Conservation (phyloP, 2,329 filamentous ascomycete species). For the Aureobasidium musti region DNA sequence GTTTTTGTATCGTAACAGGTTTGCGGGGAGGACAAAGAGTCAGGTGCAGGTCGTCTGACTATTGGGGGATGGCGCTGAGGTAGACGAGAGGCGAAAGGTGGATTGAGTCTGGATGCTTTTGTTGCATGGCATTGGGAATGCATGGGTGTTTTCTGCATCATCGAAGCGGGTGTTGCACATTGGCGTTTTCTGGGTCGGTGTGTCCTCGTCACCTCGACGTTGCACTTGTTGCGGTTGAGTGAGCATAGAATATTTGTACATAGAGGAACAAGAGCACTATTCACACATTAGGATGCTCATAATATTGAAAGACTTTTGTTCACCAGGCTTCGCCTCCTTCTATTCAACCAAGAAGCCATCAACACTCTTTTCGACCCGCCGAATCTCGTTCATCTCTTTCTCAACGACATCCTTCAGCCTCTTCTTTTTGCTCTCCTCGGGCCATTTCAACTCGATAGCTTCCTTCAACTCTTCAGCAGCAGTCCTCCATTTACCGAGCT, state of each 20-base stretch:
- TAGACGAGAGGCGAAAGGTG: not conserved
- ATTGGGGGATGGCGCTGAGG: no score
- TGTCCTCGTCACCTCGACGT: no score
- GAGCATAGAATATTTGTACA: no score
- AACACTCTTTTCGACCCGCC: not conserved
- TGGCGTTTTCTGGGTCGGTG: no score
- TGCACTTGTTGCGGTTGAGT: no score
- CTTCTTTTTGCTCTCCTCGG: not conserved
- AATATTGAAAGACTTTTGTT: no score
- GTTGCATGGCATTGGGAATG: not conserved
- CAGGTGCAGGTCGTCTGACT: slow-evolving; percentile 25
- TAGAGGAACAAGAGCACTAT: no score
- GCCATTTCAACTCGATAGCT: not conserved
- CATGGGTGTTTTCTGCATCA: no score
- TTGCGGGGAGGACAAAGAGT: slow-evolving; percentile 24
- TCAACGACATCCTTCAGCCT: not conserved
- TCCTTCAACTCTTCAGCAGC: not conserved
- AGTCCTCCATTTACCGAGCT: not conserved
- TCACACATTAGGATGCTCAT: no score
- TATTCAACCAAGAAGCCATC: no score
- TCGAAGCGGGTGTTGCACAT: no score
- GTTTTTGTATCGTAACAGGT: slow-evolving; percentile 28
- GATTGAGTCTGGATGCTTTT: not conserved
- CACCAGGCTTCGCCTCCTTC: no score
- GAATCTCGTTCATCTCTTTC: not conserved